Base-by-base conservation (phyloP, 306 rosid species). In the Vigna reflexopilosa region DNA sequence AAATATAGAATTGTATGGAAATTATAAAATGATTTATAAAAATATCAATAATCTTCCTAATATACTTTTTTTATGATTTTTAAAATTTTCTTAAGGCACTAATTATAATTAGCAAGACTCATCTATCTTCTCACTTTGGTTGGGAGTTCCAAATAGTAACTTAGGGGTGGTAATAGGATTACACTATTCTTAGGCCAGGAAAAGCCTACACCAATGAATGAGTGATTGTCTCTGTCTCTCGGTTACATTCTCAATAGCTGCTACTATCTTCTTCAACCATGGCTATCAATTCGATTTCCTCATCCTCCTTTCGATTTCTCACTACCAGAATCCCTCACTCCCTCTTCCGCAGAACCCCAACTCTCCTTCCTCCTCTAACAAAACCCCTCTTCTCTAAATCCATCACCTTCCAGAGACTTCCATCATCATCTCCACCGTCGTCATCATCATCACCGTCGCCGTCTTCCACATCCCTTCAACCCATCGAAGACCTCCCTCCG, bases 401-500 rank as follows among this genome's bases (percentile, higher is more conserved):
- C 73, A 88, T 92, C 78, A 63, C 95, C 68, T 92, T 92, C 87
- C 81, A 94, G 75, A 77, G 80, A 55, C 67, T 94, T 79, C 85
- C 87, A 40, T 83, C 3, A 65, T 88, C 84, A 11, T 42, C 76
- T 3, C 9, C 91, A 72, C 67, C 81, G 5, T 11, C 90, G 0
- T 13, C 86, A 7, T 28, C 77, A 3, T 7, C 91, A 67, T 67
- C 81, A 5, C 22, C 91, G 45, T 67, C 87, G 6, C 22, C 86
- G 1, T 32, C 86, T 0, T 48, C 84, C 90, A 52, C 84, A 34
- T 78, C 93, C 10, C 89, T 87, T 47, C 96, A 91, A 74, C 87
- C 99, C 66, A 15, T 86, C n/a, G 94, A 89, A 74, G 97, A 91
- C n/a, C 97, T 96, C 17, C 98, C 99, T 57, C 93, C 99, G 0